A percentile compares a stretch with the other conserved stretches of the same genome.
Conservation (phyloP, 441 rosid species). For the Bruguiera hainesii region DNA sequence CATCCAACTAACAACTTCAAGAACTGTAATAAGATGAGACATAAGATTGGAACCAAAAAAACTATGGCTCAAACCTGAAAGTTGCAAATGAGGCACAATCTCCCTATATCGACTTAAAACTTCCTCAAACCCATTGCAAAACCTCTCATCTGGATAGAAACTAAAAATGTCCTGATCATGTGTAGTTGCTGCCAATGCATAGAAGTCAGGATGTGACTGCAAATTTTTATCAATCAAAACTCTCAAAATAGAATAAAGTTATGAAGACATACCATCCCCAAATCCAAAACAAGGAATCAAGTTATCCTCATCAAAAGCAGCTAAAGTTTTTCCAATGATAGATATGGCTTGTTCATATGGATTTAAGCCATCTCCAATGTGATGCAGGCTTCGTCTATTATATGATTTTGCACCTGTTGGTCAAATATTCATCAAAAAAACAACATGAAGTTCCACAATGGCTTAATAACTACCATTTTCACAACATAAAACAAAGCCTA, state of each 20-base stretch:
- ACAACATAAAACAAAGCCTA: conserved; percentile 12
- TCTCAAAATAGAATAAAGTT: neutral
- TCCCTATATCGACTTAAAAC: conserved; percentile 61
- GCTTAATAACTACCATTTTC: neutral
- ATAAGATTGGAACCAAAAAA: neutral
- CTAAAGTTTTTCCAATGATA: conserved; percentile 73
- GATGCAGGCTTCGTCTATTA: conserved; percentile 57
- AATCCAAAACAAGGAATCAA: conserved; percentile 83
- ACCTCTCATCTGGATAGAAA: conserved; percentile 55
- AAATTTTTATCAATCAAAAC: neutral
- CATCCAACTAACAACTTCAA: conserved; percentile 8
- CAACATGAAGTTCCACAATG: conserved; percentile 8
- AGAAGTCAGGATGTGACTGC: neutral
- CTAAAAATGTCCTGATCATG: conserved; percentile 86
- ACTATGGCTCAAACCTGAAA: conserved; percentile 53
- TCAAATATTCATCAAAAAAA: conserved; percentile 12
- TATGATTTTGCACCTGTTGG: conserved; percentile 59
- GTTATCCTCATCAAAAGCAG: conserved; percentile 78
- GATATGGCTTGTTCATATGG: conserved; percentile 84
- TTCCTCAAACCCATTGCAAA: conserved; percentile 81
- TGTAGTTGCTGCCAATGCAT: conserved; percentile 55
- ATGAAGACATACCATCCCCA: conserved; percentile 60
- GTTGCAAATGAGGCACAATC: conserved; percentile 69
- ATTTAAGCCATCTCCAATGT: conserved; percentile 53
- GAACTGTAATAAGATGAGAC: conserved; percentile 12